These are phyloP conservation scores for Rubroshorea leprosula DNA, from an alignment of 345 rosid species.

Conservation along the genomic window DNA sequence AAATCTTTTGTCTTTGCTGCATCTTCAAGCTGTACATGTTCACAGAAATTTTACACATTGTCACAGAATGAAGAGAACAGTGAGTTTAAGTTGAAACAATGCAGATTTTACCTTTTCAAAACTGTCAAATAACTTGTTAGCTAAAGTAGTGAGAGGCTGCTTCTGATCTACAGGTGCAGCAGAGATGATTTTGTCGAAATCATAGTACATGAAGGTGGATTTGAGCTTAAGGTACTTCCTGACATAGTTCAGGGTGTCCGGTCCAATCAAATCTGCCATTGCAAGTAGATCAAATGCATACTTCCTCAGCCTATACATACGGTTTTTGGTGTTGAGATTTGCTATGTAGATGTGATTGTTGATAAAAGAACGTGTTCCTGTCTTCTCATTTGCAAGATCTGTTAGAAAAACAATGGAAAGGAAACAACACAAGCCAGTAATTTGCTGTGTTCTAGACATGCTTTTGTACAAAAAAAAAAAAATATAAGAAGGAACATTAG, in stretches of 20 bases:
- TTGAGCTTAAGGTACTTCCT: slow-evolving; percentile 74
- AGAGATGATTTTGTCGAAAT: slow-evolving; percentile 77
- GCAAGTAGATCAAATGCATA: slow-evolving; percentile 78
- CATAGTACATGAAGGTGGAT: slow-evolving; percentile 65
- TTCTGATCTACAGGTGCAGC: slow-evolving; percentile 53
- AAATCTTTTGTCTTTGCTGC: slow-evolving; percentile 54
- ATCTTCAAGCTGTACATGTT: slow-evolving; percentile 55
- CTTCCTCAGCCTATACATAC: slow-evolving; percentile 60
- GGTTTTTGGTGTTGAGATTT: slow-evolving; percentile 50
- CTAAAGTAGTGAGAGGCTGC: slow-evolving; percentile 64
- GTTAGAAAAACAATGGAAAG: neutral
- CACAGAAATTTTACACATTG: neutral
- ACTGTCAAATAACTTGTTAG: slow-evolving; percentile 74
- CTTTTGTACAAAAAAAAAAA: neutral
- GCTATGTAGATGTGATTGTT: slow-evolving; percentile 63
- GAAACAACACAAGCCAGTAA: too few relatives aligned
- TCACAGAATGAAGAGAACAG: neutral
- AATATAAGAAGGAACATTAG: too few relatives aligned
- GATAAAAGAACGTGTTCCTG: slow-evolving; percentile 63
- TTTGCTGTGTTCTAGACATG: neutral
- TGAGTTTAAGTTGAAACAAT: neutral
- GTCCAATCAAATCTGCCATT: slow-evolving; percentile 78
- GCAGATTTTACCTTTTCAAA: slow-evolving; percentile 52
- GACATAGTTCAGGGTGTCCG: slow-evolving; percentile 67
- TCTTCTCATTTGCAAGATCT: slow-evolving; percentile 66